These are phyloP conservation scores for Phoma herbarum DNA, from an alignment of 2,329 filamentous ascomycete genomes.

Conservation along the genomic window DNA sequence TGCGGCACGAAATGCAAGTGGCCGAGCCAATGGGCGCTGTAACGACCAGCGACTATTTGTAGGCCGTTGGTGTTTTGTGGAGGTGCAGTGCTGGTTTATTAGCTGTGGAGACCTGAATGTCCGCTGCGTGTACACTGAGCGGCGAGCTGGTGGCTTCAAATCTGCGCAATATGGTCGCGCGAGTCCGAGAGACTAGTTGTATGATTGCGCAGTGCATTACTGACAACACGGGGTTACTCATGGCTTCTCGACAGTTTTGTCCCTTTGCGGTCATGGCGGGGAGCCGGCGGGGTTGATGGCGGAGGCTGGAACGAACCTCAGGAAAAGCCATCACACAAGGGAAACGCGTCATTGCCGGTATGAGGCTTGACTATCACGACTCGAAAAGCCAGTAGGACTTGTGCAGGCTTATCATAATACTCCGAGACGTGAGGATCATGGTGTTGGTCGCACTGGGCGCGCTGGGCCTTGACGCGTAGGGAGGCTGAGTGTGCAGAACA, in stretches of 20 bases:
- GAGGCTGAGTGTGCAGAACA: constrained; percentile 30
- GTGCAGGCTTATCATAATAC: constrained; percentile 24
- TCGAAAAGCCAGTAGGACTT: constrained; percentile 16
- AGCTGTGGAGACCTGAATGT: constrained; percentile 13
- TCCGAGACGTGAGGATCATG: constrained; percentile 12
- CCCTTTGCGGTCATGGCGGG: constrained; percentile 39
- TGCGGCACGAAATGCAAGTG: constrained; percentile 11
- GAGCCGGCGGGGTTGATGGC: constrained; percentile 32
- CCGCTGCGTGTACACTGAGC: neutral
- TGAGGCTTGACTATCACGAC: constrained; percentile 24
- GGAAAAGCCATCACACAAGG: constrained; percentile 24
- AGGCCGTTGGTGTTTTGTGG: constrained; percentile 19
- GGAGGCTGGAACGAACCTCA: constrained; percentile 32
- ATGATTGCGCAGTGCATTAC: constrained; percentile 15
- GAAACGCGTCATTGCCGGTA: constrained; percentile 43
- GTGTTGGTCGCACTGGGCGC: constrained; percentile 9
- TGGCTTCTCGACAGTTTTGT: constrained; percentile 20
- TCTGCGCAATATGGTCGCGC: constrained; percentile 1
- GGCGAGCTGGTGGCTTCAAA: constrained; percentile 1
- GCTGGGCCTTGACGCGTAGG: constrained; percentile 32
- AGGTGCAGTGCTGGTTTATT: constrained; percentile 24
- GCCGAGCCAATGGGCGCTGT: constrained; percentile 15
- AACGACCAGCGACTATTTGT: constrained; percentile 3
- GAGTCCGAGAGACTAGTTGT: neutral
- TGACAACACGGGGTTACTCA: constrained; percentile 1